Conservation (phyloP, 768 basidiomycete genomes). For the Pleurotus giganteus region DNA sequence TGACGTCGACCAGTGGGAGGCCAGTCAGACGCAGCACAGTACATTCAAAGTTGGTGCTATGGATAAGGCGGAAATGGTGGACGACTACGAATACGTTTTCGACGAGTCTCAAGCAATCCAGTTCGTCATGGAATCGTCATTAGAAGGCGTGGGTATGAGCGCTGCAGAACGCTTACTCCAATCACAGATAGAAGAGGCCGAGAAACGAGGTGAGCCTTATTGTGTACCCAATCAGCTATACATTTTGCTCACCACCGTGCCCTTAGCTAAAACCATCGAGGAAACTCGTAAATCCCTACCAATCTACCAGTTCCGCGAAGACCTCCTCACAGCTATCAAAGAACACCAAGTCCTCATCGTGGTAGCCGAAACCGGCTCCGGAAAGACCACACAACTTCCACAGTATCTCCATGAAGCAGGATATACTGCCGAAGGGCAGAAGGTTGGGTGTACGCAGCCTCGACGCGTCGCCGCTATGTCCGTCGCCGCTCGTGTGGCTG, state of each 20-base stretch:
- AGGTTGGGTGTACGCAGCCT: slow-evolving; percentile 96
- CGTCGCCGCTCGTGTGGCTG: slow-evolving; percentile 97
- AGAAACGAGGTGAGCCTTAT: slow-evolving; percentile 69
- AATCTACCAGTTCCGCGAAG: slow-evolving; percentile 85
- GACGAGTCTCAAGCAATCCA: slow-evolving; percentile 97
- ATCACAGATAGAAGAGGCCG: slow-evolving; percentile 87
- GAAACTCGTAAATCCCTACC: slow-evolving; percentile 93
- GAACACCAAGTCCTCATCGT: slow-evolving; percentile 96
- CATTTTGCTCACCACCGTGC: not conserved
- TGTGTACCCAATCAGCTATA: not conserved
- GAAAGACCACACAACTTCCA: slow-evolving; percentile 97
- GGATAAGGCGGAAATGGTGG: slow-evolving; percentile 81
- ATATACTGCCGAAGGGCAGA: slow-evolving; percentile 83
- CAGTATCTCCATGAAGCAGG: slow-evolving; percentile 99
- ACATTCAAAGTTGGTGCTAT: slow-evolving; percentile 89
- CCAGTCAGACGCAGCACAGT: slow-evolving; percentile 83
- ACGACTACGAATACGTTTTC: slow-evolving; percentile 96
- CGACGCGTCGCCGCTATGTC: slow-evolving; percentile 99
- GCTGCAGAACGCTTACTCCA: slow-evolving; percentile 84
- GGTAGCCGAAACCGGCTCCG: slow-evolving; percentile 97
- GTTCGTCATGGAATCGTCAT: slow-evolving; percentile 83
- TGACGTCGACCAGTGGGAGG: slow-evolving; percentile 98
- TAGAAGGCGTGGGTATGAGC: slow-evolving; percentile 70
- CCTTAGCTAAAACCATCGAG: slow-evolving; percentile 80
- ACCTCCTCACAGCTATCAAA: slow-evolving; percentile 84